Evolutionary conservation across 345 rosid genomes (phyloP).

Genomic region (Odontarrhena argentea): DNA sequence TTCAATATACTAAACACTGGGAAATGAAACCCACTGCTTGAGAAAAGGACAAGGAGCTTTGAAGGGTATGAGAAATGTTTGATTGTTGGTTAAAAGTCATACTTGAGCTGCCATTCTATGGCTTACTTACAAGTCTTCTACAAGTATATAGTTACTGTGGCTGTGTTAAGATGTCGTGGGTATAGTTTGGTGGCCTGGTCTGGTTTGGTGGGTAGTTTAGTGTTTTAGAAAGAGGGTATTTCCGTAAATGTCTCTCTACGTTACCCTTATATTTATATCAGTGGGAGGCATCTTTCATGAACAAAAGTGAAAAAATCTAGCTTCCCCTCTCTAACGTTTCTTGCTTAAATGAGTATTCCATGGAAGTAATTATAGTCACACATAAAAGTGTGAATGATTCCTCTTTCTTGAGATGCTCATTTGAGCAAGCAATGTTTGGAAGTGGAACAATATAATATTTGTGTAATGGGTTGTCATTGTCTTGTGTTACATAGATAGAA

Average conservation of each 20-base stretch:
- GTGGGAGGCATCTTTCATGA: slow-evolving; percentile 23
- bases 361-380: slow-evolving; percentile 29
- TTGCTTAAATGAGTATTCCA: slow-evolving; percentile 49
- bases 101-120: slow-evolving; percentile 45
- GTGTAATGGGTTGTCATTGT: neutral
- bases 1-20: slow-evolving; percentile 23
- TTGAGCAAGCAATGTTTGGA: slow-evolving; percentile 42
- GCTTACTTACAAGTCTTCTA: slow-evolving; percentile 33
- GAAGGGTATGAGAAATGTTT: slow-evolving; percentile 32
- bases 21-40: slow-evolving; percentile 20
- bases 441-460: slow-evolving; percentile 26
- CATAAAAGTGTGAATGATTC: neutral
- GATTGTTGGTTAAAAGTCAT: slow-evolving; percentile 39
- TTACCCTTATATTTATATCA: slow-evolving; percentile 18
- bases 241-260: slow-evolving; percentile 8
- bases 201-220: slow-evolving; percentile 33
- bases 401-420: slow-evolving; percentile 45
- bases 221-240: slow-evolving; percentile 29
- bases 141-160: slow-evolving; percentile 18
- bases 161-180: slow-evolving; percentile 15
- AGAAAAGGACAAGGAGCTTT: slow-evolving; percentile 30
- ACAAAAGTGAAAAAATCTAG: slow-evolving; percentile 10
- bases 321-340: slow-evolving; percentile 39
- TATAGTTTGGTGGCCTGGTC: slow-evolving; percentile 27
- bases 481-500: slow-evolving; percentile 12